These are phyloP conservation scores for Pichia inconspicua DNA, from an alignment of 1,139 yeast genomes.

Conservation along the genomic window DNA sequence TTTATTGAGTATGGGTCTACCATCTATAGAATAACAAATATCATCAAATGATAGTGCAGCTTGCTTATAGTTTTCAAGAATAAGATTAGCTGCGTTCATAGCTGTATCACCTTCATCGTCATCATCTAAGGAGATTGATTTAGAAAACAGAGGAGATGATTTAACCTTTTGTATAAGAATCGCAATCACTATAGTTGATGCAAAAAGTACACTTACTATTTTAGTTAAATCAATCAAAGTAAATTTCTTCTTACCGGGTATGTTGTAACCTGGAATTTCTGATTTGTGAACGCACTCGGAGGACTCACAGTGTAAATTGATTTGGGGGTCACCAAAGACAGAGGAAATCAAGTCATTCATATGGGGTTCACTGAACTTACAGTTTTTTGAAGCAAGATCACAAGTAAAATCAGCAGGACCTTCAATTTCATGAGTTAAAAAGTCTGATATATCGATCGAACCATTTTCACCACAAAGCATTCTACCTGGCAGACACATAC, in stretches of 20 bases:
- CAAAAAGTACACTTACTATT: slow-evolving; percentile 42
- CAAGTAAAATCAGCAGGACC: slow-evolving; percentile 95
- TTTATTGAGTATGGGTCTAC: slow-evolving; percentile 47
- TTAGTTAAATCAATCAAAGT: slow-evolving; percentile 36
- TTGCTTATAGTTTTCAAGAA: slow-evolving; percentile 56
- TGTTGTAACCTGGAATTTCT: slow-evolving; percentile 82
- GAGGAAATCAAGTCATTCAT: slow-evolving; percentile 87
- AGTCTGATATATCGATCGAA: slow-evolving; percentile 89
- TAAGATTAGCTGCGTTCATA: slow-evolving; percentile 17
- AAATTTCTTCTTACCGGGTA: slow-evolving; percentile 52
- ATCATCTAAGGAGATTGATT: slow-evolving; percentile 19
- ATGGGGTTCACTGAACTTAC: slow-evolving; percentile 87
- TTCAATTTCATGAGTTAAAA: slow-evolving; percentile 75
- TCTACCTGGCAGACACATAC: slow-evolving; percentile 84
- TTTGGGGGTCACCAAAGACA: slow-evolving; percentile 88
- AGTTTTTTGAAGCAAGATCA: slow-evolving; percentile 49
- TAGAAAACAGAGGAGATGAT: slow-evolving; percentile 54
- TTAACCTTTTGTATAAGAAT: slow-evolving; percentile 46
- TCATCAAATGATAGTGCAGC: slow-evolving; percentile 71
- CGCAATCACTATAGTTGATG: slow-evolving; percentile 32
- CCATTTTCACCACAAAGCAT: slow-evolving; percentile 94
- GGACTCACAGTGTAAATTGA: slow-evolving; percentile 68
- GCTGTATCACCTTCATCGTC: slow-evolving; percentile 32
- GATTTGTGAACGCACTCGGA: slow-evolving; percentile 91
- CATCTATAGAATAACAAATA: slow-evolving; percentile 55